A percentile compares a stretch with the other conserved stretches of the same genome.
phyloP scores from a whole-genome alignment of 2,329 filamentous ascomycete genomes.

The Diaporthe nobilis region DNA sequence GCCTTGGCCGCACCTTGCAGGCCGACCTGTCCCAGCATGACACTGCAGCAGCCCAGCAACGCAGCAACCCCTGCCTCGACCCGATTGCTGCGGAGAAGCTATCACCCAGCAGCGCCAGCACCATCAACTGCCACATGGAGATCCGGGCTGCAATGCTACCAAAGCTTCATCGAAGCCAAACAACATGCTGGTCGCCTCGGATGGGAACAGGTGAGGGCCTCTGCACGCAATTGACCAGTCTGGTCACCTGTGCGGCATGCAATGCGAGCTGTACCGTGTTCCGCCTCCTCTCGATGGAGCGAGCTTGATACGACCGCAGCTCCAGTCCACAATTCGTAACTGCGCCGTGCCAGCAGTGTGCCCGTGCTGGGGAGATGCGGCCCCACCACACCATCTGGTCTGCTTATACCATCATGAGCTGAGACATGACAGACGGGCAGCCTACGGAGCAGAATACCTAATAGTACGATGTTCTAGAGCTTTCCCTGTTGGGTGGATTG shows the following conservation, averaged over 20 bases:
- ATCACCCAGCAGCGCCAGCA: background rate
- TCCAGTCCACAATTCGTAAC: background rate
- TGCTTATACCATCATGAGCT: constrained; percentile 31
- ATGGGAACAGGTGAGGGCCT: background rate
- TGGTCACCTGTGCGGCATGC: constrained; percentile 3
- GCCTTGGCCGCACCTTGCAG: background rate
- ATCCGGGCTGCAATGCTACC: background rate
- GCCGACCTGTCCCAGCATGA: background rate
- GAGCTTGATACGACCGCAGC: background rate
- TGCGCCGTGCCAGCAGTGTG: background rate
- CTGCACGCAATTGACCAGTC: background rate
- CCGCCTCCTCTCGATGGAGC: background rate
- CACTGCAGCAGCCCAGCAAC: constrained; percentile 25
- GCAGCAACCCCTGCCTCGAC: background rate
- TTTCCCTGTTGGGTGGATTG: constrained; percentile 26
- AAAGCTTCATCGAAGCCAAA: constrained; percentile 9
- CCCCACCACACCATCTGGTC: constrained; percentile 12
- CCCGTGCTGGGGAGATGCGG: background rate
- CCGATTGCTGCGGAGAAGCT: background rate
- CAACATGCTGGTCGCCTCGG: background rate
- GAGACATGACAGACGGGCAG: constrained; percentile 11
- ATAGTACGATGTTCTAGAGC: constrained; percentile 11
- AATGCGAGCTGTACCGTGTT: background rate
- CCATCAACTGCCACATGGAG: background rate
- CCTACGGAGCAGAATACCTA: background rate